Evolutionary conservation across 1,284 basidiomycete genomes (phyloP).

Genomic region (Puccinia coronata): DNA sequence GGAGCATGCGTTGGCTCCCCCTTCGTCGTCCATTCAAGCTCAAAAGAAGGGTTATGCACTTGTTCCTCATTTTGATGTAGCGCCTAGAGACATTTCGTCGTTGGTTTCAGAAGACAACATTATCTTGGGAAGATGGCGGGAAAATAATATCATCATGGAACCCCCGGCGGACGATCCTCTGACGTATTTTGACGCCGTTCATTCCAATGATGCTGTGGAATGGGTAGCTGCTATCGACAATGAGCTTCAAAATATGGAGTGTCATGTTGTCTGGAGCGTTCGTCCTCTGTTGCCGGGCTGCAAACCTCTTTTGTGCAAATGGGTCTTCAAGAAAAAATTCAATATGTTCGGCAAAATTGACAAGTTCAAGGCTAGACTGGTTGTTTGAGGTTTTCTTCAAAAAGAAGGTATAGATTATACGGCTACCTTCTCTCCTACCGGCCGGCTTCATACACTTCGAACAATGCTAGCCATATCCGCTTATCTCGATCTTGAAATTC

Average conservation of each 20-base stretch:
- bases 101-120: background rate
- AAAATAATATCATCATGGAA: background rate
- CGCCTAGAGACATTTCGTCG: background rate
- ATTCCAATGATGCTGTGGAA: background rate
- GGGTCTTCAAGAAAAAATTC: slow-evolving; percentile 30
- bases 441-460: background rate
- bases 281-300: background rate
- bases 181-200: background rate
- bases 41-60: background rate
- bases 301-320: no score
- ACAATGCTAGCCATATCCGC: background rate
- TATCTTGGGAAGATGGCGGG: background rate
- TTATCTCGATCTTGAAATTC: background rate
- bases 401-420: slow-evolving; percentile 22
- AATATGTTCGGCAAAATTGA: slow-evolving; percentile 11
- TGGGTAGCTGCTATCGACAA: slow-evolving; percentile 23
- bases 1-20: background rate
- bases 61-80: background rate
- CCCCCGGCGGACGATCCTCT: background rate
- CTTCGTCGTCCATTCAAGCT: background rate
- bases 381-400: slow-evolving; percentile 29
- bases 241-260: slow-evolving; percentile 16
- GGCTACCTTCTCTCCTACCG: slow-evolving; percentile 10
- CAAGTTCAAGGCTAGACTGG: slow-evolving; percentile 16
- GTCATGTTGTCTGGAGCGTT: slow-evolving; percentile 9